Evolutionary conservation across 225 moss, liverwort and hornwort species (phyloP).

Genomic region (Thuidium tamariscinum): DNA sequence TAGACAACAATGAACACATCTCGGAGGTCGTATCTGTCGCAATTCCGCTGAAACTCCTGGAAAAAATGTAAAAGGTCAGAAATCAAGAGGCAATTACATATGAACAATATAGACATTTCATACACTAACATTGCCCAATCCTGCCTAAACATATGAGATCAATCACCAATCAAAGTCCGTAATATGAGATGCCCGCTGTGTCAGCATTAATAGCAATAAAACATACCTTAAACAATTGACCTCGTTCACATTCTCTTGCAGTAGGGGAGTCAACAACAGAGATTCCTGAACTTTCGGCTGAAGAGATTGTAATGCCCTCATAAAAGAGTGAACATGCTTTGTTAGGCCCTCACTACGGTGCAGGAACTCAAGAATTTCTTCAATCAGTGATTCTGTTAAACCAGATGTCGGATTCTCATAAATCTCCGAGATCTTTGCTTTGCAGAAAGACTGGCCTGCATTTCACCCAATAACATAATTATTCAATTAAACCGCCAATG

Average conservation of each 20-base stretch:
- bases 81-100: neutral
- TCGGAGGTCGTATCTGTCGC: constrained; percentile 28
- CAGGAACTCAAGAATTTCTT: constrained; percentile 55
- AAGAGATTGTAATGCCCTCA: constrained; percentile 48
- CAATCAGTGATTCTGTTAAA: constrained; percentile 61
- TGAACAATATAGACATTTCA: neutral
- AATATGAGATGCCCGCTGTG: neutral
- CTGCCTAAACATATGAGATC: neutral
- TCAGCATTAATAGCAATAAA: neutral
- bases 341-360: constrained; percentile 64
- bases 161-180: neutral
- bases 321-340: constrained; percentile 47
- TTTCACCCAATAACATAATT: neutral
- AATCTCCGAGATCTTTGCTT: constrained; percentile 68
- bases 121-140: neutral
- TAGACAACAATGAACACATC: constrained; percentile 61
- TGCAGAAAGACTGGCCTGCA: constrained; percentile 77
- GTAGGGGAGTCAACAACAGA: constrained; percentile 65
- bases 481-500: neutral
- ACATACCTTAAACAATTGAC: constrained; percentile 69
- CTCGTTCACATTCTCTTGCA: constrained; percentile 60
- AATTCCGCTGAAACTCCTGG: constrained; percentile 47
- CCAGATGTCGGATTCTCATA: constrained; percentile 33
- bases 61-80: neutral
- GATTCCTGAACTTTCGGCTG: constrained; percentile 58